phyloP scores from a whole-genome alignment of 306 rosid genomes.

The Trifolium fragiferum region DNA sequence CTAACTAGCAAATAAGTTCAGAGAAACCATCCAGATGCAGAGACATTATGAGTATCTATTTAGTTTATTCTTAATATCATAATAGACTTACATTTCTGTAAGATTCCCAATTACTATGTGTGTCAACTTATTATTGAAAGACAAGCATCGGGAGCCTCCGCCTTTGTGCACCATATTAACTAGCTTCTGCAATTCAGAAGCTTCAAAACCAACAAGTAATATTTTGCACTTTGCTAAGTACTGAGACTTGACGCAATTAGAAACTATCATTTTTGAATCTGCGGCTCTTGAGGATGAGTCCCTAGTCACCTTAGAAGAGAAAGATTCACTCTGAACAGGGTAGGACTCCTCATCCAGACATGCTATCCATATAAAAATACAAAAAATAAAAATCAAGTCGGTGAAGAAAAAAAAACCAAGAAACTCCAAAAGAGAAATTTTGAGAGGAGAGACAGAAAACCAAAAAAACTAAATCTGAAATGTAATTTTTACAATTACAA shows the following conservation, averaged over 20 bases:
- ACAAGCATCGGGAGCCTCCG: slow-evolving; percentile 86
- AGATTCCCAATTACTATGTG: slow-evolving; percentile 87
- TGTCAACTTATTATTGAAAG: slow-evolving; percentile 74
- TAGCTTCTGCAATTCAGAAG: slow-evolving; percentile 80
- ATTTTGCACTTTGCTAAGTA: slow-evolving; percentile 91
- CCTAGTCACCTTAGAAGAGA: too few relatives aligned
- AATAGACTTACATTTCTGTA: slow-evolving; percentile 70
- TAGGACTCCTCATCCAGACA: slow-evolving; percentile 85
- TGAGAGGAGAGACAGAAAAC: not conserved
- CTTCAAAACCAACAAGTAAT: slow-evolving; percentile 79
- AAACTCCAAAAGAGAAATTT: not conserved
- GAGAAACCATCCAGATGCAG: slow-evolving; percentile 21
- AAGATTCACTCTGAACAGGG: slow-evolving; percentile 68
- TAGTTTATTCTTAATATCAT: slow-evolving; percentile 20
- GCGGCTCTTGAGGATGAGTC: slow-evolving; percentile 58
- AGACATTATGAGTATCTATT: slow-evolving; percentile 23
- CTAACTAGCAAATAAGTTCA: slow-evolving; percentile 28
- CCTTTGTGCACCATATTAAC: slow-evolving; percentile 87
- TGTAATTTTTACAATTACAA: not conserved
- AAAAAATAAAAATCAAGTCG: slow-evolving; percentile 37
- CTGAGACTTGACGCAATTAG: slow-evolving; percentile 51
- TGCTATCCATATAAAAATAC: slow-evolving; percentile 53
- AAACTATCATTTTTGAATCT: slow-evolving; percentile 58
- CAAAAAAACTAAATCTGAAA: not conserved
- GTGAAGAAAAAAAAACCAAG: not conserved